phyloP scores from a whole-genome alignment of 2,329 filamentous ascomycete genomes.

The Arachnopeziza araneosa region DNA sequence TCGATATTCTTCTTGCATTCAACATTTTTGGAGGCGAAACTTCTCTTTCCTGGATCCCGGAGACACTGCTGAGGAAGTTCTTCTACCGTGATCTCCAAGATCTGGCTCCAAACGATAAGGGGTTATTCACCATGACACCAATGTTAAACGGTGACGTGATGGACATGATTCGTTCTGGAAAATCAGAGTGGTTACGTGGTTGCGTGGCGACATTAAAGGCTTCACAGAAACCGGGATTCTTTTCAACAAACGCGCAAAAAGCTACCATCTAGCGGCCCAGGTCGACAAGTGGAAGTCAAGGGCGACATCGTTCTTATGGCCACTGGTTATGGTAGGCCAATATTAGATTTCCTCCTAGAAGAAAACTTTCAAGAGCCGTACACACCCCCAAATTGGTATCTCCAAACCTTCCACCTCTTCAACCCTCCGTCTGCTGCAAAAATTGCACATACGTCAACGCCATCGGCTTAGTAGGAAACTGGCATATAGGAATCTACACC shows the following conservation, averaged over 20 bases:
- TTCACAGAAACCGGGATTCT: constrained; percentile 59
- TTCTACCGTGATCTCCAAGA: constrained; percentile 80
- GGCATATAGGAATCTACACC: constrained; percentile 87
- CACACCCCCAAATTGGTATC: constrained; percentile 77
- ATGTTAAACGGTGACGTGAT: constrained; percentile 85
- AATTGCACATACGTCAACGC: constrained; percentile 75
- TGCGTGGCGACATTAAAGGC: constrained; percentile 70
- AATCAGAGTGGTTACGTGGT: constrained; percentile 80
- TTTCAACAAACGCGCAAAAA: constrained; percentile 66
- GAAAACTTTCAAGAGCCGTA: constrained; percentile 71
- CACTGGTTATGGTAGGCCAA: constrained; percentile 73
- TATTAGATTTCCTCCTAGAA: constrained; percentile 65
- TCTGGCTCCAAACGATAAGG: constrained; percentile 62
- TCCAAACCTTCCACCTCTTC: constrained; percentile 74
- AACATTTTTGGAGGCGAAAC: constrained; percentile 80
- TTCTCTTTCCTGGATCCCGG: constrained; percentile 69
- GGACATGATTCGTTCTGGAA: constrained; percentile 63
- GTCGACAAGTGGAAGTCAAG: constrained; percentile 57
- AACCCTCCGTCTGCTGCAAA: constrained; percentile 70
- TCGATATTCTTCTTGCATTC: constrained; percentile 67
- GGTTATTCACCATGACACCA: constrained; percentile 77
- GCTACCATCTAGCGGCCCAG: constrained; percentile 71
- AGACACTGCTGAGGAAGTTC: constrained; percentile 66
- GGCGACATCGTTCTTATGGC: constrained; percentile 79
- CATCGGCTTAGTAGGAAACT: constrained; percentile 79